Conservation (phyloP, 2,329 filamentous ascomycete genomes). For the Lecanicillium sp. region DNA sequence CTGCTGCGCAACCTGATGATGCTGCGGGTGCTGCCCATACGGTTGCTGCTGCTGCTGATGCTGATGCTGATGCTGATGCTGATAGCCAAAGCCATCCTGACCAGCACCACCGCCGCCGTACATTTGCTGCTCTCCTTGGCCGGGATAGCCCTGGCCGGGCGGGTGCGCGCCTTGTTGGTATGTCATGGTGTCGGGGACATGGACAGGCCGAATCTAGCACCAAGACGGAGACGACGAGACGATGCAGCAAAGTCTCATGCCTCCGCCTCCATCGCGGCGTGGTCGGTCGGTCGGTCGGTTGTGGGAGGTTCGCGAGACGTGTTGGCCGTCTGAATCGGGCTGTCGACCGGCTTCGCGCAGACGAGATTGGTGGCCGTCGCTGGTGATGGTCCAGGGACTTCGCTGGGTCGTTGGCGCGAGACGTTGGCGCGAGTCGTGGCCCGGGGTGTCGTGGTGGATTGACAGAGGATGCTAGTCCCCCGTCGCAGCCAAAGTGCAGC, state of each 20-base stretch:
- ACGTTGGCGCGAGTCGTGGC: no score
- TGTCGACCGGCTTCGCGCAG: no score
- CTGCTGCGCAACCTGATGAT: conserved; percentile 14
- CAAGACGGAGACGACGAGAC: no score
- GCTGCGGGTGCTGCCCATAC: conserved; percentile 16
- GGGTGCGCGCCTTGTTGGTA: conserved; percentile 28
- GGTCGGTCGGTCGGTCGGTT: neutral
- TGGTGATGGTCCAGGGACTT: no score
- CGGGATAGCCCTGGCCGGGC: conserved; percentile 29
- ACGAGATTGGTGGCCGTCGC: no score
- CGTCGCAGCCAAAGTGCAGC: no score
- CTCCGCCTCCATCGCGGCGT: neutral
- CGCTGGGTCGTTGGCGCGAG: no score
- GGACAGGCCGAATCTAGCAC: neutral
- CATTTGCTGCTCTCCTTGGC: conserved; percentile 24
- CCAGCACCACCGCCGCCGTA: conserved; percentile 5
- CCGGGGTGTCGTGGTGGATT: no score
- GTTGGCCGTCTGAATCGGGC: no score
- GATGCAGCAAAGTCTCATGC: no score
- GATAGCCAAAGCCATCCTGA: conserved; percentile 12
- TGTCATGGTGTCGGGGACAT: conserved; percentile 22
- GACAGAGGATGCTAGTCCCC: no score
- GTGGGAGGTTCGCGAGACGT: neutral
- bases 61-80: conserved; percentile 19
- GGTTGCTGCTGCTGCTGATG: conserved; percentile 18